Conservation (phyloP, 108 stramenopile genomes). For the Schizochytrium sp. region DNA sequence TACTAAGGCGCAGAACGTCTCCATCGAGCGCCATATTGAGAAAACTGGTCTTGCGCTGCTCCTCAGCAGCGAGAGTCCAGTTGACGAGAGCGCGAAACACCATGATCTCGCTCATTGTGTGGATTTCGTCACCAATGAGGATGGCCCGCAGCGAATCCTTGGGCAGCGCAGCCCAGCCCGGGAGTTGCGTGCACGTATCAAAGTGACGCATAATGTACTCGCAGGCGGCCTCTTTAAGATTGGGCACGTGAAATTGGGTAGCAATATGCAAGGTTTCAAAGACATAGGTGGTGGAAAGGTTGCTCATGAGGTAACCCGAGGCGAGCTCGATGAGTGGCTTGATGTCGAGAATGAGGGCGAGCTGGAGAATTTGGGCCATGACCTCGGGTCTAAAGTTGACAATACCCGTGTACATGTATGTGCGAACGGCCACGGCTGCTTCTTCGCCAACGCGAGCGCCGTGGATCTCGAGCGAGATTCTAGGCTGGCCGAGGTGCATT, state of each 20-base stretch:
- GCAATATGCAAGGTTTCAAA: neutral
- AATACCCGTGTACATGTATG: slow-evolving; percentile 6
- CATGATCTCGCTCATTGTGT: neutral
- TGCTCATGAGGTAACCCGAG: neutral
- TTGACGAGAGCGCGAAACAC: neutral
- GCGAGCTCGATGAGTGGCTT: neutral
- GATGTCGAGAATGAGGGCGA: neutral
- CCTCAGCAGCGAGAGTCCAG: neutral
- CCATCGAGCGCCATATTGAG: neutral
- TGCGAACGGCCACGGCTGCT: neutral
- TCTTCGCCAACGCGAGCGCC: neutral
- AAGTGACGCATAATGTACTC: neutral
- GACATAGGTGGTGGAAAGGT: neutral
- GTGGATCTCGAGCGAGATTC: neutral
- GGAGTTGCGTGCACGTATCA: neutral
- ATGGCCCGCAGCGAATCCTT: neutral
- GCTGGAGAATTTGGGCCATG: neutral
- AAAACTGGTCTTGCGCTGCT: neutral
- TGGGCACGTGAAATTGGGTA: neutral
- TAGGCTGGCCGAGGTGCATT: neutral
- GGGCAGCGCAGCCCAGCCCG: neutral
- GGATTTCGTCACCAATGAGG: neutral
- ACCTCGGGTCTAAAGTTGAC: neutral
- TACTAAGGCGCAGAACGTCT: neutral
- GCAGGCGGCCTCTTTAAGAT: neutral